Evolutionary conservation across 176 grass and related monocot species (phyloP), one percentile per base, ranked within the genome.

Genomic region (Carex pumila): DNA sequence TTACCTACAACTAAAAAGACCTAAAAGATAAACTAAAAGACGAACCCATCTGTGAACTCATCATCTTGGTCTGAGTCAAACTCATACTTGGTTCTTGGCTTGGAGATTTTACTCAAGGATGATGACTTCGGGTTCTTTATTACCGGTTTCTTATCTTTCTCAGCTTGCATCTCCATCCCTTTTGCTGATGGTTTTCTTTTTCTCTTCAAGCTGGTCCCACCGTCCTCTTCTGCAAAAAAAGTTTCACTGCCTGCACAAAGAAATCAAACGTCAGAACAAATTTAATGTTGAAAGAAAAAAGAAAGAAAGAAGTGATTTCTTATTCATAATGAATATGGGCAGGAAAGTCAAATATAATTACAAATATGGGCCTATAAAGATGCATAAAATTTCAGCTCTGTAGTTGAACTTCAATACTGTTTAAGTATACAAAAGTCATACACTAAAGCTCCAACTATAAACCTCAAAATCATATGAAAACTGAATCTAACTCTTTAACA

Each of bases 101-200:
- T 93, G 1, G 78, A 83, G 15, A 50, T 71, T 85, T 93, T 93
- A 21, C 84, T 83, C 43, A 52, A 53, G 43, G 47, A 83, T 0
- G 86, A 92, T 6, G 88, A 61, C 84, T 89, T 99, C 5, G 12
- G 73, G 17, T 54, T 87, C 84, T 94, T 95, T 12, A 70, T 72
- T 64, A 65, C n/a, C 10, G 90, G 91, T 54, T 81, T 99, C 83
- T 85, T 84, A 61, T 85, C 91, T 77, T 95, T 99, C 25, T 99
- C 96, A 4, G 93, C 86, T 71, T 99, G 89, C 87, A 95, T 25
- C 83, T 95, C 96, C 61, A 95, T 88, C 59, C 93, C 96, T 83
- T 99, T 99, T 10, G 68, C 96, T 0, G 96, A 93, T 17, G 92
- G 91, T 81, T 89, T 94, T 68, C 96, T 86, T 61, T 95, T 95